phyloP scores from a whole-genome alignment of 352 stramenopile genomes.

The Phytophthora macrochlamydospora region DNA sequence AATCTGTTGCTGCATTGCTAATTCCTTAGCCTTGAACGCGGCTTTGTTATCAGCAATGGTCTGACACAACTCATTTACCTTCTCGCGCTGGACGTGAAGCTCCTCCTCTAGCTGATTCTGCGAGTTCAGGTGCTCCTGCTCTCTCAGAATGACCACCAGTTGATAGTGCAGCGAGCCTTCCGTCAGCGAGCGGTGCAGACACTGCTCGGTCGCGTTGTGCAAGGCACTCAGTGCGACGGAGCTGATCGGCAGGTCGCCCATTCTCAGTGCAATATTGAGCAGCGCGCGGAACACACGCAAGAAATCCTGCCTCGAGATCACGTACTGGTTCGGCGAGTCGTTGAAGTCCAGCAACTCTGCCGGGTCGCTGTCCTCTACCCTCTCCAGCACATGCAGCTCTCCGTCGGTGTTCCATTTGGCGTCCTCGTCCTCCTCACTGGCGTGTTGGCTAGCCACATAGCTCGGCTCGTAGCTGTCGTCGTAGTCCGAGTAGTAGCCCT shows the following conservation, averaged over 20 bases:
- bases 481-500: conserved; percentile 79
- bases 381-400: conserved; percentile 40
- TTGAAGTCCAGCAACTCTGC: conserved; percentile 31
- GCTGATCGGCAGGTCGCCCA: conserved; percentile 57
- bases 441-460: conserved; percentile 27
- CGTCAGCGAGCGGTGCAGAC: conserved; percentile 60
- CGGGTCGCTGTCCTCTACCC: conserved; percentile 27
- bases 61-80: conserved; percentile 62
- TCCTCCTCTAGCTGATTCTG: conserved; percentile 44
- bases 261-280: conserved; percentile 35
- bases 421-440: conserved; percentile 54
- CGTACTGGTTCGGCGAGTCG: conserved; percentile 51
- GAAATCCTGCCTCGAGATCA: conserved; percentile 75
- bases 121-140: conserved; percentile 41
- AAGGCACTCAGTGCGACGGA: conserved; percentile 75
- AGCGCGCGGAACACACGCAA: conserved; percentile 48
- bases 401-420: conserved; percentile 47
- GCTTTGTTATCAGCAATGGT: conserved; percentile 62
- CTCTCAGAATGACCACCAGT: conserved; percentile 55
- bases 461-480: conserved; percentile 45
- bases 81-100: conserved; percentile 55
- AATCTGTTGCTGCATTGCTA: conserved; percentile 73
- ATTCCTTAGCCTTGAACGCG: conserved; percentile 68
- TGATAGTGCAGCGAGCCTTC: conserved; percentile 66
- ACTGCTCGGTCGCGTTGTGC: conserved; percentile 80